phyloP scores from a whole-genome alignment of 202 grass and related monocot species.

The Digitaria exilis region DNA sequence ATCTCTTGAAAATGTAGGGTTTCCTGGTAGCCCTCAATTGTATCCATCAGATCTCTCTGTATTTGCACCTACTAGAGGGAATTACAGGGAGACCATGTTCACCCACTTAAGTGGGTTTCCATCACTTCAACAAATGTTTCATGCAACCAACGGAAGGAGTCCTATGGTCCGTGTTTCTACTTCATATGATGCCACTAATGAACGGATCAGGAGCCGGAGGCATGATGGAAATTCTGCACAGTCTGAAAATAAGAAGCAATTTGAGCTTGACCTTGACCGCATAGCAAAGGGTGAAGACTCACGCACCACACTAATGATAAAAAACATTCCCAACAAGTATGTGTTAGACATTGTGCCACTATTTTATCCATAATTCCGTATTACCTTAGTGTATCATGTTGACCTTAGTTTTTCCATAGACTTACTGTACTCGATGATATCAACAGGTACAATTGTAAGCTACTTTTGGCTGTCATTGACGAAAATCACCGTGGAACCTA shows the following conservation, averaged over 20 bases:
- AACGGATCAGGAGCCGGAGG: constrained; percentile 67
- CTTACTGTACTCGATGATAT: constrained; percentile 32
- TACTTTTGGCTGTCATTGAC: constrained; percentile 89
- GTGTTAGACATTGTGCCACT: constrained; percentile 5
- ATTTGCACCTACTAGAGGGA: constrained; percentile 48
- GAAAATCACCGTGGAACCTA: constrained; percentile 94
- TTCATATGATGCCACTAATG: constrained; percentile 65
- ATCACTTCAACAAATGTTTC: constrained; percentile 55
- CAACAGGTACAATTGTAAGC: constrained; percentile 85
- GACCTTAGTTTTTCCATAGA: background rate
- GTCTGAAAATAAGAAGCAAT: constrained; percentile 73
- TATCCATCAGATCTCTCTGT: constrained; percentile 42
- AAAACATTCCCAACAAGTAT: constrained; percentile 98
- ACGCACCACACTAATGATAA: constrained; percentile 93
- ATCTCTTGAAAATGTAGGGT: constrained; percentile 48
- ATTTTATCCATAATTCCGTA: constrained; percentile 1
- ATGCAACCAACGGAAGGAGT: constrained; percentile 43
- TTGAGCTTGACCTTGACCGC: constrained; percentile 80
- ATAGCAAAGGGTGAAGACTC: constrained; percentile 73
- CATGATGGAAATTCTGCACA: constrained; percentile 63
- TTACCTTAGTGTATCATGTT: background rate
- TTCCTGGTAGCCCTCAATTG: constrained; percentile 50
- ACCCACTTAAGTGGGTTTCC: constrained; percentile 50
- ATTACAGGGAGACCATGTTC: constrained; percentile 52
- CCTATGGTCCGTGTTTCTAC: constrained; percentile 53